These are phyloP conservation scores for Spathaspora hagerdaliae DNA, from an alignment of 805 yeast genomes.

Conservation along the genomic window DNA sequence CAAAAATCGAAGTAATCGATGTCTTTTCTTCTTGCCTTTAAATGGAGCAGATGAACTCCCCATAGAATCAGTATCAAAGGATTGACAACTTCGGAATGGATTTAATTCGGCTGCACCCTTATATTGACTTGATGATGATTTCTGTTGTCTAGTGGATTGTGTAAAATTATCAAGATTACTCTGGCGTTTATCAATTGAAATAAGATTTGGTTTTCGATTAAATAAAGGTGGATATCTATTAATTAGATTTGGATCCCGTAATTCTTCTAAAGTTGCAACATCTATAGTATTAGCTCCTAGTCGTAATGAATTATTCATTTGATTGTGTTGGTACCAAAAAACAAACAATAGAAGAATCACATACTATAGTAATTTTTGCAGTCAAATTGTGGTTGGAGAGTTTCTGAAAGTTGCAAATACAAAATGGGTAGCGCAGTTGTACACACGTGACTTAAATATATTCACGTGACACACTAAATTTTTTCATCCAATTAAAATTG, in stretches of 20 bases:
- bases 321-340: not conserved
- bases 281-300: slow-evolving; percentile 5
- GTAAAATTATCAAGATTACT: not conserved
- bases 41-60: too few relatives aligned
- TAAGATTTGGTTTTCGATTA: slow-evolving; percentile 5
- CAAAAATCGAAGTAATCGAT: not conserved
- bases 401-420: too few relatives aligned
- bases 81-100: not conserved
- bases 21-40: not conserved
- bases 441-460: not conserved
- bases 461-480: too few relatives aligned
- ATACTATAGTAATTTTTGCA: not conserved
- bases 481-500: not conserved
- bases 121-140: too few relatives aligned
- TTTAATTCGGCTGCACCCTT: not conserved
- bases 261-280: slow-evolving; percentile 8
- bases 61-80: not conserved
- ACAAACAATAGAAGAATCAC: too few relatives aligned
- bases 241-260: slow-evolving; percentile 9
- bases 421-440: too few relatives aligned
- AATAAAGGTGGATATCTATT: slow-evolving; percentile 9
- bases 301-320: slow-evolving; percentile 2
- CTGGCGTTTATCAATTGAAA: slow-evolving; percentile 2
- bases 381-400: not conserved
- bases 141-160: not conserved